These are phyloP conservation scores for Blastomyces emzantsi DNA, from an alignment of 2,329 filamentous ascomycete species.

Conservation along the genomic window DNA sequence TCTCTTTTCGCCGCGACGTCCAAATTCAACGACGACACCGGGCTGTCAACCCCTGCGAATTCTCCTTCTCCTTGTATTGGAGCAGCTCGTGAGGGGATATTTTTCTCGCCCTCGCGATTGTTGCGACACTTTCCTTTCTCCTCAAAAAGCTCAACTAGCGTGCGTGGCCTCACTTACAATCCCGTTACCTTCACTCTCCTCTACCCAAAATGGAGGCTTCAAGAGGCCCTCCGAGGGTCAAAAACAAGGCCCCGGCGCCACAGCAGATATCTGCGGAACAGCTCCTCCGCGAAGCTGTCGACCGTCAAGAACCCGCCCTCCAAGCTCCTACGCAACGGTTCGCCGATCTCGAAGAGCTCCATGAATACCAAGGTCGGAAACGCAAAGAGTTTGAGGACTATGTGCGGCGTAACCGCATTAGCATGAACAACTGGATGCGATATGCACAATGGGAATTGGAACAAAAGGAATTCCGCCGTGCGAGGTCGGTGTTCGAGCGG, in stretches of 20 bases:
- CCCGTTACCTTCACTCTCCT: neutral
- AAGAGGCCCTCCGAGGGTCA: constrained; percentile 88
- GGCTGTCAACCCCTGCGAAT: neutral
- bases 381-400: constrained; percentile 97
- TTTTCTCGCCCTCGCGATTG: neutral
- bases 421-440: constrained; percentile 98
- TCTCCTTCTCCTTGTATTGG: neutral
- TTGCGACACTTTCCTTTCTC: neutral
- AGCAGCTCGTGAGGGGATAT: neutral
- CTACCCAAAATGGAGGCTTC: constrained; percentile 70
- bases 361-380: constrained; percentile 94
- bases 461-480: constrained; percentile 91
- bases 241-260: constrained; percentile 93
- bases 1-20: neutral
- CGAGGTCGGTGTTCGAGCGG: constrained; percentile 86
- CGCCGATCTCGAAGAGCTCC: constrained; percentile 91
- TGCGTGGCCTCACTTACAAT: neutral
- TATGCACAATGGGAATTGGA: constrained; percentile 97
- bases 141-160: neutral
- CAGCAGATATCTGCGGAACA: constrained; percentile 94
- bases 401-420: constrained; percentile 86
- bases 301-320: constrained; percentile 80
- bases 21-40: neutral
- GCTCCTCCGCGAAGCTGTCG: constrained; percentile 91
- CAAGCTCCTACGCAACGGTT: constrained; percentile 92